phyloP scores from a whole-genome alignment of 768 basidiomycete genomes.

The Udeniomyces megalosporus region DNA sequence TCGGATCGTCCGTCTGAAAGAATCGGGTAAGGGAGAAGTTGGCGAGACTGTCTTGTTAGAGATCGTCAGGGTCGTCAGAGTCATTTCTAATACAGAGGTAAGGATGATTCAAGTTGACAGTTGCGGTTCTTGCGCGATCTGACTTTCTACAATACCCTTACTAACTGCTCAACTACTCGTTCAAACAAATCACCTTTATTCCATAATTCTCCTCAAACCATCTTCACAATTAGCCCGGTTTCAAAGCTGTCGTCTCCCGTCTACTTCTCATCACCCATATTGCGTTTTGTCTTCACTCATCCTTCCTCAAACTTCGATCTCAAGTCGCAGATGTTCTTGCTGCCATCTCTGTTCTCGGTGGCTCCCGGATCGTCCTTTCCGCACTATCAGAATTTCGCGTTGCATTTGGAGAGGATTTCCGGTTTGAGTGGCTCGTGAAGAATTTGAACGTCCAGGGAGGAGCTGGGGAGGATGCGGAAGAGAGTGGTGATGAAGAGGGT shows the following conservation, averaged over 20 bases:
- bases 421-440: slow-evolving; percentile 59
- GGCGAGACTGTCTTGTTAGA: slow-evolving; percentile 57
- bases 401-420: slow-evolving; percentile 52
- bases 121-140: too few relatives aligned
- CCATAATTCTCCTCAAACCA: slow-evolving; percentile 1
- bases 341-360: slow-evolving; percentile 53
- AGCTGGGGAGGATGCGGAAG: slow-evolving; percentile 21
- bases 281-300: slow-evolving; percentile 46
- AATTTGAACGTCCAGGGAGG: slow-evolving; percentile 36
- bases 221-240: slow-evolving; percentile 42
- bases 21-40: slow-evolving; percentile 41
- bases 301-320: slow-evolving; percentile 50
- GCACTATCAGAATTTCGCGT: slow-evolving; percentile 68
- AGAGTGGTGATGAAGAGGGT: slow-evolving; percentile 8
- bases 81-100: slow-evolving; percentile 72
- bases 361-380: slow-evolving; percentile 42
- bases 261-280: slow-evolving; percentile 55
- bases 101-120: too few relatives aligned
- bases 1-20: slow-evolving; percentile 47
- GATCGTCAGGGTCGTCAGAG: slow-evolving; percentile 59
- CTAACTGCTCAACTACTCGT: too few relatives aligned
- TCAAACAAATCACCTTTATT: too few relatives aligned
- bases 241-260: slow-evolving; percentile 47
- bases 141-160: too few relatives aligned
- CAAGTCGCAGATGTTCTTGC: slow-evolving; percentile 63